Percentiles rank a stretch among this genome's conserved stretches.
Conservation (phyloP, 2,329 filamentous ascomycete species). For the Apiospora marii region DNA sequence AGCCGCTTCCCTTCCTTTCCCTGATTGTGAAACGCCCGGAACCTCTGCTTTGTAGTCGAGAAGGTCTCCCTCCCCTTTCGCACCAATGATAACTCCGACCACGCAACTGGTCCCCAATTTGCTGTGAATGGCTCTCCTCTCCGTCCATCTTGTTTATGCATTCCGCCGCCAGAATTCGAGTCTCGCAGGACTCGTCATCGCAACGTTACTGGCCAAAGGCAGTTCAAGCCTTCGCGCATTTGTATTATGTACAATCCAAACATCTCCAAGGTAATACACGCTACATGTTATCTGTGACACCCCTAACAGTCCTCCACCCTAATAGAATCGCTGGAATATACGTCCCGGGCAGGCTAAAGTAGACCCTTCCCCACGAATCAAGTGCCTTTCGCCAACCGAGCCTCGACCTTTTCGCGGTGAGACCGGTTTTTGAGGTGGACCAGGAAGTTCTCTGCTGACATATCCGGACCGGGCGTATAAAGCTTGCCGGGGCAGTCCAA, state of each 20-base stretch:
- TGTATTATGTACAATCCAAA: slow-evolving; percentile 17
- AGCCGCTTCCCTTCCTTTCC: slow-evolving; percentile 4
- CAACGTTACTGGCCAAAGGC: background rate
- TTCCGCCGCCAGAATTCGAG: background rate
- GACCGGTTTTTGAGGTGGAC: slow-evolving; percentile 86
- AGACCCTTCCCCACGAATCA: background rate
- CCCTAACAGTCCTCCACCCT: background rate
- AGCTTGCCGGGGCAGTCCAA: slow-evolving; percentile 92
- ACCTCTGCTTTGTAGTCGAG: background rate
- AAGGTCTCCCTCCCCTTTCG: background rate
- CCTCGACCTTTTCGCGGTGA: slow-evolving; percentile 77
- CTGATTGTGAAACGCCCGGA: slow-evolving; percentile 10
- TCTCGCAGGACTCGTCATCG: background rate
- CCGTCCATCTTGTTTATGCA: background rate
- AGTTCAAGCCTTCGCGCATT: background rate
- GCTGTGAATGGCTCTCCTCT: background rate
- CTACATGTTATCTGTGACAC: background rate
- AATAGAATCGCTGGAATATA: background rate
- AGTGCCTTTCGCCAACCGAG: slow-evolving; percentile 24
- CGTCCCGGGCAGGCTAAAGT: background rate
- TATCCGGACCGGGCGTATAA: slow-evolving; percentile 88
- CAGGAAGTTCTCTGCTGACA: slow-evolving; percentile 89
- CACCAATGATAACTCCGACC: background rate
- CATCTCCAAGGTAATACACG: background rate
- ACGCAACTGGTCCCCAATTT: background rate